A percentile compares a stretch with the other conserved stretches of the same genome.
phyloP scores from a whole-genome alignment of 2,329 filamentous ascomycete genomes.

The Exophiala oligosperma region DNA sequence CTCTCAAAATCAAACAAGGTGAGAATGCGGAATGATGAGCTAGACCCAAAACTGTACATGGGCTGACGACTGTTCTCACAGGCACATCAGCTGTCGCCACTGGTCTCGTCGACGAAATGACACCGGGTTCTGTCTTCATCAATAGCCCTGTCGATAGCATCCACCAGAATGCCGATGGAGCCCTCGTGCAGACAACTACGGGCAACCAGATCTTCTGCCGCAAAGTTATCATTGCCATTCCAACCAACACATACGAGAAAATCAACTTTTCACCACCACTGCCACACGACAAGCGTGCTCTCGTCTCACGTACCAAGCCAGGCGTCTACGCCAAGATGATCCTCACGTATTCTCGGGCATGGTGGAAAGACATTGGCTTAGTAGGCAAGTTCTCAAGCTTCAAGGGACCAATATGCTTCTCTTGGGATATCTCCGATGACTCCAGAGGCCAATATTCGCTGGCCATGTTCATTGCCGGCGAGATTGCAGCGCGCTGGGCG shows the following conservation, averaged over 20 bases:
- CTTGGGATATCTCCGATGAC: slow-evolving; percentile 44
- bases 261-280: slow-evolving; percentile 49
- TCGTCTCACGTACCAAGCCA: slow-evolving; percentile 34
- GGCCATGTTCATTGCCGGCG: no score
- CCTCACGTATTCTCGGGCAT: slow-evolving; percentile 45
- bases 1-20: background rate
- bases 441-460: no score
- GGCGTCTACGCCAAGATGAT: slow-evolving; percentile 42
- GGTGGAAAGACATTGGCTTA: slow-evolving; percentile 34
- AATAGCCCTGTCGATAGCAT: slow-evolving; percentile 16
- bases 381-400: slow-evolving; percentile 39
- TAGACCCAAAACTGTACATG: no score
- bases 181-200: background rate
- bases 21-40: no score
- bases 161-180: slow-evolving; percentile 35
- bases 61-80: no score
- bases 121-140: slow-evolving; percentile 14
- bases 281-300: slow-evolving; percentile 30
- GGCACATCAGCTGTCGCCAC: slow-evolving; percentile 16
- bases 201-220: slow-evolving; percentile 29
- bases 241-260: slow-evolving; percentile 48
- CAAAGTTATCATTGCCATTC: slow-evolving; percentile 51
- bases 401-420: slow-evolving; percentile 46
- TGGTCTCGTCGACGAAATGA: slow-evolving; percentile 15
- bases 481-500: no score